Evolutionary conservation across 306 rosid species (phyloP).

Genomic region (Prosopis cineraria): DNA sequence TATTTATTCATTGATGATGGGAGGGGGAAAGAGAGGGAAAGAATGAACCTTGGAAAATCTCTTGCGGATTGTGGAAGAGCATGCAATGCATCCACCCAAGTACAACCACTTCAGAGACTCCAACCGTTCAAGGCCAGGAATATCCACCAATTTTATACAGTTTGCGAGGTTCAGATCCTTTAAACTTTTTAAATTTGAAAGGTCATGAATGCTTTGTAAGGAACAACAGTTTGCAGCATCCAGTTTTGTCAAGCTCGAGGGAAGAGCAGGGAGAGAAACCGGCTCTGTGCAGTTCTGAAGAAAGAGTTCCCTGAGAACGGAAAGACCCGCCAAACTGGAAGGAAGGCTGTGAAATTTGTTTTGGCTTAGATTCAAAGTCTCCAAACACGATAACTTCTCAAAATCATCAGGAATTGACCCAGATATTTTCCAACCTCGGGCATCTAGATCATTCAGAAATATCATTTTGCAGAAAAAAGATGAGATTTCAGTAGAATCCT

Average conservation of each 20-base stretch:
- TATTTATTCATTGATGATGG: not conserved
- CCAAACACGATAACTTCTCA: constrained; percentile 49
- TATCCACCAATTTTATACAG: constrained; percentile 54
- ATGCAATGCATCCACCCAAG: constrained; percentile 54
- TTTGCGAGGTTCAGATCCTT: constrained; percentile 52
- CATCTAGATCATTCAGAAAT: constrained; percentile 45
- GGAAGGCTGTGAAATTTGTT: constrained; percentile 63
- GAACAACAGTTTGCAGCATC: constrained; percentile 49
- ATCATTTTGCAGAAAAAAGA: constrained; percentile 57
- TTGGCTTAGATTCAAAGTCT: constrained; percentile 44
- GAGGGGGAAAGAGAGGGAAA: constrained; percentile 10
- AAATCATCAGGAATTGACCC: constrained; percentile 63
- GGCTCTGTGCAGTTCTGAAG: constrained; percentile 47
- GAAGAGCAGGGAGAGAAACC: constrained; percentile 61
- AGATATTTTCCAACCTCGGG: constrained; percentile 48
- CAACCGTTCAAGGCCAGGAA: constrained; percentile 67
- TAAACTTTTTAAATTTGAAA: constrained; percentile 54
- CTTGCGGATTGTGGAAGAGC: constrained; percentile 42
- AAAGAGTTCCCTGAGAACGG: constrained; percentile 40
- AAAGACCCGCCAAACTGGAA: constrained; percentile 58
- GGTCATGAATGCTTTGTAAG: constrained; percentile 48
- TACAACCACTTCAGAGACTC: constrained; percentile 56
- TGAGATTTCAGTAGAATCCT: constrained; percentile 37
- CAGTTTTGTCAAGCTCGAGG: constrained; percentile 55
- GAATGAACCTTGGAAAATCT: constrained; percentile 62